Evolutionary conservation across 108 stramenopile species (phyloP).

Genomic region (Cylindrotheca fusiformis): DNA sequence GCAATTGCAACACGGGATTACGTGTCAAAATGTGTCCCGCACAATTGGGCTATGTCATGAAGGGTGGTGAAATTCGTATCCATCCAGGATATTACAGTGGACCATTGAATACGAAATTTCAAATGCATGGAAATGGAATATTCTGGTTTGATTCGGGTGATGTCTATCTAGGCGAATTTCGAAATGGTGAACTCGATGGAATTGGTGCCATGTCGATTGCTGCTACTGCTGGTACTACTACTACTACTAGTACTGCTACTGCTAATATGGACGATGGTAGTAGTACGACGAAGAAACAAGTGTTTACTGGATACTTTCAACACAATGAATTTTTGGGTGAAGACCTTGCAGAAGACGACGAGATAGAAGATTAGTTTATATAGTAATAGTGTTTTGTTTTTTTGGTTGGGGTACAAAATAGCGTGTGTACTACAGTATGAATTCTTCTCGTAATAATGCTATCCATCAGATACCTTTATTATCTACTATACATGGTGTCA

Average conservation of each 20-base stretch:
- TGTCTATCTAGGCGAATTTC: conserved; percentile 18
- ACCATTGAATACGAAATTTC: conserved; percentile 1
- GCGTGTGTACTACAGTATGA: too few species aligned
- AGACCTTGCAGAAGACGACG: neutral
- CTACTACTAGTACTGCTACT: too few species aligned
- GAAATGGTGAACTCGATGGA: conserved; percentile 8
- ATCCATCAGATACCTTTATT: too few species aligned
- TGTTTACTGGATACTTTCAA: conserved; percentile 10
- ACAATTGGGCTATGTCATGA: neutral
- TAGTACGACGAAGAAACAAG: conserved; percentile 5
- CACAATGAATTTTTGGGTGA: conserved; percentile 17
- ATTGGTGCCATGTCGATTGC: conserved; percentile 6
- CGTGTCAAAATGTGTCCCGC: conserved; percentile 14
- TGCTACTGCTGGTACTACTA: neutral
- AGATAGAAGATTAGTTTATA: too few species aligned
- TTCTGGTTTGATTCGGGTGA: conserved; percentile 22
- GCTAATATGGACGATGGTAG: conserved; percentile 3
- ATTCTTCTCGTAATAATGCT: too few species aligned
- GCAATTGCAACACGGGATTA: neutral
- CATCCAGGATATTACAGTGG: conserved; percentile 15
- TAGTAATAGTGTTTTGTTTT: too few species aligned
- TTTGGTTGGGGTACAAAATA: too few species aligned
- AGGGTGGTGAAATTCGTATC: neutral
- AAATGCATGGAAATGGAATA: conserved; percentile 21
- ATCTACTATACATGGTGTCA: too few species aligned